Percentiles rank a stretch among this genome's conserved stretches.
Evolutionary conservation across 1,284 basidiomycete species (phyloP).

Genomic region (Quambalaria eucalypti): DNA sequence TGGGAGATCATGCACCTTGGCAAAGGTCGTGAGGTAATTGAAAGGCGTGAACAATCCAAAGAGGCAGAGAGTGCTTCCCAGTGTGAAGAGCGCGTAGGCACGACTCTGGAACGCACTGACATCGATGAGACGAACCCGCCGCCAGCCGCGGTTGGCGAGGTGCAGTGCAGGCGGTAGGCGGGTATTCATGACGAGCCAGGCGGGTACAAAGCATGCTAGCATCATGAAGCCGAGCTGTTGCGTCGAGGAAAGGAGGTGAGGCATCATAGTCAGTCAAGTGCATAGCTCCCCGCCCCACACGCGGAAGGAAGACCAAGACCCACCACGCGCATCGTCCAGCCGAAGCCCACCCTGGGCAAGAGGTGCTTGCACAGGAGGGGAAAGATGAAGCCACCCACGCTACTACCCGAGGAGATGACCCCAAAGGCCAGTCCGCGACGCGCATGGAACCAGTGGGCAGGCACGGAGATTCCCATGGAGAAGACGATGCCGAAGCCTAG

Average conservation of each 20-base stretch:
- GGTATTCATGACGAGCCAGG: conserved; percentile 6
- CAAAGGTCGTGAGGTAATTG: conserved; percentile 20
- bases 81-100: conserved; percentile 7
- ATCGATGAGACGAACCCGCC: conserved; percentile 7
- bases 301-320: conserved; percentile 22
- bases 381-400: conserved; percentile 29
- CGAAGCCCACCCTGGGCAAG: conserved; percentile 23
- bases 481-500: conserved; percentile 15
- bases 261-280: neutral
- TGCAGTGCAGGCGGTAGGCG: conserved; percentile 1
- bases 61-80: conserved; percentile 2
- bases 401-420: conserved; percentile 21
- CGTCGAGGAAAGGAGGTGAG: neutral
- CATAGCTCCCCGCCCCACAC: too few species aligned
- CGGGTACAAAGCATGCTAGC: neutral
- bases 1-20: conserved; percentile 1
- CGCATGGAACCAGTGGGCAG: neutral
- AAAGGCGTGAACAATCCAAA: conserved; percentile 22
- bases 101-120: conserved; percentile 1
- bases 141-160: conserved; percentile 3
- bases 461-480: neutral
- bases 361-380: conserved; percentile 25
- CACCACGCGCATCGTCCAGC: conserved; percentile 22
- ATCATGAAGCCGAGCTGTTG: conserved; percentile 4
- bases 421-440: conserved; percentile 6